phyloP scores from a whole-genome alignment of 352 stramenopile genomes.

The Globisporangium viniferum region DNA sequence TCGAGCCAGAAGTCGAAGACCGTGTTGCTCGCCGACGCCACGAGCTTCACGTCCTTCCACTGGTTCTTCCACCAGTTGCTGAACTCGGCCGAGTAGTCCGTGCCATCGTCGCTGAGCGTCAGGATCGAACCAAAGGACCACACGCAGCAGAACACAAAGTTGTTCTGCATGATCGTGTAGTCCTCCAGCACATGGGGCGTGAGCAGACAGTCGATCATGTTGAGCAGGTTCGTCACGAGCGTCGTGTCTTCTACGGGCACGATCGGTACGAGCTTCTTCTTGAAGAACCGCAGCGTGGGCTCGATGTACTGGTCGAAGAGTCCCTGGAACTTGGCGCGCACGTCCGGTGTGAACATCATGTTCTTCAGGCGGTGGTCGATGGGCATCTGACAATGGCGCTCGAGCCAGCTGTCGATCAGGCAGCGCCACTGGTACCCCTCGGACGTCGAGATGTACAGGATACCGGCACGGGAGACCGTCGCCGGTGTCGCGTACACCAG shows the following conservation, averaged over 20 bases:
- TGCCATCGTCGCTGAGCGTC: conserved; percentile 92
- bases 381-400: conserved; percentile 64
- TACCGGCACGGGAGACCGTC: conserved; percentile 93
- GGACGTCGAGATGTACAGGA: conserved; percentile 95
- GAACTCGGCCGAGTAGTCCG: conserved; percentile 93
- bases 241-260: conserved; percentile 93
- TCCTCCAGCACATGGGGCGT: conserved; percentile 77
- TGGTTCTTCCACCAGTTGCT: conserved; percentile 95
- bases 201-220: conserved; percentile 93
- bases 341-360: conserved; percentile 79
- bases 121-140: conserved; percentile 94
- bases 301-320: conserved; percentile 94
- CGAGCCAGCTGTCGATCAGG: conserved; percentile 92
- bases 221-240: conserved; percentile 90
- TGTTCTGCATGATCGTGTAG: conserved; percentile 85
- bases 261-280: conserved; percentile 90
- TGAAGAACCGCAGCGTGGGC: conserved; percentile 91
- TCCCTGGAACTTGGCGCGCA: conserved; percentile 69
- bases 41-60: conserved; percentile 96
- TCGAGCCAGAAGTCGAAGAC: conserved; percentile 98
- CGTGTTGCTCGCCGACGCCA: conserved; percentile 89
- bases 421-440: conserved; percentile 94
- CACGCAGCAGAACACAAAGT: conserved; percentile 95
- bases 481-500: conserved; percentile 94
- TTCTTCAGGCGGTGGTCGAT: conserved; percentile 64